These are phyloP conservation scores for Penicillium bialowiezense DNA, from an alignment of 495 filamentous ascomycete genomes.

Conservation along the genomic window DNA sequence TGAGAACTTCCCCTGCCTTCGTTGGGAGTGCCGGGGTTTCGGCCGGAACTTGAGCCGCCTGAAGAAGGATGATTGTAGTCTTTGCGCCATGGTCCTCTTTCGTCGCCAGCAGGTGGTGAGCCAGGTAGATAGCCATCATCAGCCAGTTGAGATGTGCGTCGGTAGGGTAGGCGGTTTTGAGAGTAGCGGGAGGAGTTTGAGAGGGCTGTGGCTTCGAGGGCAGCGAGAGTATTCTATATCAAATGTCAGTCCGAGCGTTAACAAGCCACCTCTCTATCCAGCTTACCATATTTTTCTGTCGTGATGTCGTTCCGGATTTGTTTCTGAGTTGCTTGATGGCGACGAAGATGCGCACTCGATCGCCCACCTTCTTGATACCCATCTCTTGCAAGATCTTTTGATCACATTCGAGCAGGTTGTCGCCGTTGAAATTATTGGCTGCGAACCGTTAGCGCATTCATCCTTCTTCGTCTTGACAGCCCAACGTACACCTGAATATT, in stretches of 20 bases:
- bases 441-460: slow-evolving; percentile 11
- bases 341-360: slow-evolving; percentile 90
- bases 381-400: slow-evolving; percentile 95
- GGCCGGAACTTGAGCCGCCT: slow-evolving; percentile 43
- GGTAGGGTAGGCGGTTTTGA: slow-evolving; percentile 57
- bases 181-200: slow-evolving; percentile 66
- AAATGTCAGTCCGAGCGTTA: slow-evolving; percentile 12
- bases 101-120: slow-evolving; percentile 55
- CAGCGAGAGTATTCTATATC: slow-evolving; percentile 43
- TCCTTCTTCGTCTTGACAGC: background rate
- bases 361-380: slow-evolving; percentile 96
- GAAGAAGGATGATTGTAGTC: slow-evolving; percentile 51
- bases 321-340: slow-evolving; percentile 90
- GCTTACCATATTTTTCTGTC: slow-evolving; percentile 82
- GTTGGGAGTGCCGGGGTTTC: slow-evolving; percentile 45
- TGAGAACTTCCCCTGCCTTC: slow-evolving; percentile 43
- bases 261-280: background rate
- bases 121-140: slow-evolving; percentile 48
- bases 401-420: slow-evolving; percentile 94
- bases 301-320: slow-evolving; percentile 77
- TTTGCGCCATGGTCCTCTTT: slow-evolving; percentile 48
- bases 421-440: slow-evolving; percentile 94
- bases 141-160: slow-evolving; percentile 72
- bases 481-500: slow-evolving; percentile 68
- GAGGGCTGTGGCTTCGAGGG: slow-evolving; percentile 47